Conservation (phyloP, 2,329 filamentous ascomycete species). For the Stagonosporopsis tanaceti region DNA sequence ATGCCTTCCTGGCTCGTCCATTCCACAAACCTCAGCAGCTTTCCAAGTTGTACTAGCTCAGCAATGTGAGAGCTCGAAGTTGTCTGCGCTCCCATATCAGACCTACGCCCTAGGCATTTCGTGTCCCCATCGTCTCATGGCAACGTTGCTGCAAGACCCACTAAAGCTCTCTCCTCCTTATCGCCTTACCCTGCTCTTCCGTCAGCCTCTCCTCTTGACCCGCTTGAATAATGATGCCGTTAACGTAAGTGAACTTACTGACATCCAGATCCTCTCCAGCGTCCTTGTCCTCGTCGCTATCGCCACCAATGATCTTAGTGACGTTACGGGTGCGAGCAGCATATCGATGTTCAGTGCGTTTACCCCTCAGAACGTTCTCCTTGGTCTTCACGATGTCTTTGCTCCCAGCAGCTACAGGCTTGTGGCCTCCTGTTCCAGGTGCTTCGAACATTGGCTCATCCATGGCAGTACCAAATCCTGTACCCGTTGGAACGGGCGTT, state of each 20-base stretch:
- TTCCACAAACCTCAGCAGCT: background rate
- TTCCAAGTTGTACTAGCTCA: background rate
- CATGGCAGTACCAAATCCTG: background rate
- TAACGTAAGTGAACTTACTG: conserved; percentile 18
- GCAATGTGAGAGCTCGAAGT: background rate
- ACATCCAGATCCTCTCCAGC: conserved; percentile 18
- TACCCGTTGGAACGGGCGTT: conserved; percentile 32
- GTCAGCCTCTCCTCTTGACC: conserved; percentile 11
- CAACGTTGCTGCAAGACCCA: background rate
- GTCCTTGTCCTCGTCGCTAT: conserved; percentile 2
- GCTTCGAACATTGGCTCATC: too few relatives aligned
- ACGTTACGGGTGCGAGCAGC: conserved; percentile 3
- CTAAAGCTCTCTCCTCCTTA: background rate
- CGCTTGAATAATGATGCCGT: conserved; percentile 13
- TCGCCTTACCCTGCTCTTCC: background rate
- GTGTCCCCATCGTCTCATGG: background rate
- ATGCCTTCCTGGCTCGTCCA: background rate
- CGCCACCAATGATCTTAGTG: background rate
- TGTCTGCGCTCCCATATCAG: background rate
- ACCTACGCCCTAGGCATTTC: background rate
- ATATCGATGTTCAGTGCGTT: background rate
- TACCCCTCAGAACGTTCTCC: background rate
- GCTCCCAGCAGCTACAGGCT: too few relatives aligned
- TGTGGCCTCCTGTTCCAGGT: too few relatives aligned
- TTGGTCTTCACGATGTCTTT: background rate